Evolutionary conservation across 176 grass and related monocot genomes (phyloP).

Genomic region (Leersia perrieri): DNA sequence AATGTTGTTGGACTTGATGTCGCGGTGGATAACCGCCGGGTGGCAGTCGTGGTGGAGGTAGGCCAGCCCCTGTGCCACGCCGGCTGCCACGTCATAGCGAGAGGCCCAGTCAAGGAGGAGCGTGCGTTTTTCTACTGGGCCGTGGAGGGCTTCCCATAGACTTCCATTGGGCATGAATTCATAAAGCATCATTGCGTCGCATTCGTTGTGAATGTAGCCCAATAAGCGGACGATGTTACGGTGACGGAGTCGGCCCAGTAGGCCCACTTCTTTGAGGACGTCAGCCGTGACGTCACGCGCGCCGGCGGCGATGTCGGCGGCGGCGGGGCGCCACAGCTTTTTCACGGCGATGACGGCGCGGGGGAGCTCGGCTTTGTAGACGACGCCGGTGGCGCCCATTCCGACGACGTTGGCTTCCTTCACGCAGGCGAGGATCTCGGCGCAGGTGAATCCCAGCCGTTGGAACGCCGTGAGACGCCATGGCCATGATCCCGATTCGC

Average conservation of each 20-base stretch:
- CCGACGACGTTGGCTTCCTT: constrained; percentile 95
- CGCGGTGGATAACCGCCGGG: constrained; percentile 86
- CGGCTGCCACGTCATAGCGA: constrained; percentile 77
- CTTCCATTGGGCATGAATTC: constrained; percentile 98
- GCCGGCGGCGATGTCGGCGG: not conserved
- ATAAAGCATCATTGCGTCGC: constrained; percentile 89
- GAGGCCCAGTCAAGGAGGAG: constrained; percentile 85
- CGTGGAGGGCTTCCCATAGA: constrained; percentile 91
- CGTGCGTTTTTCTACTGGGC: constrained; percentile 29
- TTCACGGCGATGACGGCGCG: constrained; percentile 73
- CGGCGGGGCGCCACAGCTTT: constrained; percentile 67
- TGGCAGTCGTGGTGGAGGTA: constrained; percentile 98
- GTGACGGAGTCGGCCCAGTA: constrained; percentile 76
- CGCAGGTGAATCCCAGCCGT: constrained; percentile 65
- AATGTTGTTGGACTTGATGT: constrained; percentile 98
- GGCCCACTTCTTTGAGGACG: constrained; percentile 63
- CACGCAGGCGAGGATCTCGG: constrained; percentile 77
- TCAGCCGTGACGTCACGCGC: constrained; percentile 31
- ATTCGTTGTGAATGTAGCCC: constrained; percentile 75
- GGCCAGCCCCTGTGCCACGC: constrained; percentile 76
- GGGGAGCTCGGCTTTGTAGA: constrained; percentile 81
- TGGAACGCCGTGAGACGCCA: constrained; percentile 91
- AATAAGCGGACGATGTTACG: constrained; percentile 91
- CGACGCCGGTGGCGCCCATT: constrained; percentile 86
- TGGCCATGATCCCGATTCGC: constrained; percentile 46